Evolutionary conservation across 192 early-diverging fungal genomes (phyloP).

Genomic region (Backusella macrospora): DNA sequence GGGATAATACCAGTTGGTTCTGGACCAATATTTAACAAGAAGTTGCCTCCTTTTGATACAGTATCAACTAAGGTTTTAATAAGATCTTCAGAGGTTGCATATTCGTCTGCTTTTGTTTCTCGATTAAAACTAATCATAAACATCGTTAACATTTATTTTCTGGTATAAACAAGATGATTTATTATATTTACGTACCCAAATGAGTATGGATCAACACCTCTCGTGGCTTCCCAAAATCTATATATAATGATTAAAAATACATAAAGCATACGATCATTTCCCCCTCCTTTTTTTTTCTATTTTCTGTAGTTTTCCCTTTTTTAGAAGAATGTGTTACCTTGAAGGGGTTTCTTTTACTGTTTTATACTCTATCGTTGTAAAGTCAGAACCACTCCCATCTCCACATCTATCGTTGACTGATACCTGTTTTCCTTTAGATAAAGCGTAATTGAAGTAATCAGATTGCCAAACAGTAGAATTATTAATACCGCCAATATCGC

Average conservation of each 20-base stretch:
- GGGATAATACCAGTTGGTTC: conserved; percentile 22
- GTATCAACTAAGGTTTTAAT: conserved; percentile 25
- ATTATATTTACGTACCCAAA: conserved; percentile 28
- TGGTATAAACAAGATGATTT: not conserved
- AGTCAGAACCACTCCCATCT: conserved; percentile 25
- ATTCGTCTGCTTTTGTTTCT: conserved; percentile 26
- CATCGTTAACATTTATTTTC: not conserved
- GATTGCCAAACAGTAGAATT: conserved; percentile 32
- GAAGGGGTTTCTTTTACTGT: conserved; percentile 8
- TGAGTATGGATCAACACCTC: conserved; percentile 36
- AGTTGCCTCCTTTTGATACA: conserved; percentile 30
- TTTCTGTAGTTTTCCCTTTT: not conserved
- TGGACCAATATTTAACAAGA: conserved; percentile 34
- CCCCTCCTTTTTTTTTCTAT: not conserved
- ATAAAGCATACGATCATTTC: not conserved
- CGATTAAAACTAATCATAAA: conserved; percentile 16
- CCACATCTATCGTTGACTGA: conserved; percentile 36
- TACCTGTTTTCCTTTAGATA: conserved; percentile 12
- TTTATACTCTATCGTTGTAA: conserved; percentile 30
- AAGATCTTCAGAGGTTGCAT: conserved; percentile 24
- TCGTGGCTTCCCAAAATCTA: conserved; percentile 29
- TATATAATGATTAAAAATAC: not conserved
- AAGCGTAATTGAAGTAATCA: conserved; percentile 20
- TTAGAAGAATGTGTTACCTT: not conserved
- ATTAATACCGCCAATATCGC: conserved; percentile 40